Evolutionary conservation across 129 eudicot species (phyloP).

Genomic region (Arctium minus): DNA sequence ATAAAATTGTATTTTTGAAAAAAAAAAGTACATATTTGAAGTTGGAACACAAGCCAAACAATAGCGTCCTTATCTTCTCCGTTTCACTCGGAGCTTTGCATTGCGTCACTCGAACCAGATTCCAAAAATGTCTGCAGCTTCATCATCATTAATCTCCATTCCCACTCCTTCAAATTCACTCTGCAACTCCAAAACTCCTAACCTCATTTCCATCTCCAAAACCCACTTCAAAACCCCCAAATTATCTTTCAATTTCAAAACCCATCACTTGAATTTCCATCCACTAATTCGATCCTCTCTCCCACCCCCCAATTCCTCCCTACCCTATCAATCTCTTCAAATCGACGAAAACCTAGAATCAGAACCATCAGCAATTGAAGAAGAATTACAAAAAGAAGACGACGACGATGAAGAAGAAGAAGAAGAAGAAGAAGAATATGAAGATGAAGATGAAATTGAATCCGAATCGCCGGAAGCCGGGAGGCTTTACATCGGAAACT

Average conservation of each 20-base stretch:
- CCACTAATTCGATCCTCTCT: slow-evolving; percentile 18
- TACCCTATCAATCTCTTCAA: slow-evolving; percentile 26
- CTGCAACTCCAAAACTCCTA: slow-evolving; percentile 12
- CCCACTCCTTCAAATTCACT: slow-evolving; percentile 27
- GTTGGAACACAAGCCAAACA: not conserved
- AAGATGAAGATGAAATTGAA: slow-evolving; percentile 18
- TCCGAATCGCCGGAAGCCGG: slow-evolving; percentile 51
- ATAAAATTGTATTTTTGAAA: not conserved
- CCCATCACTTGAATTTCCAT: slow-evolving; percentile 15
- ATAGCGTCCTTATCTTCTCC: not conserved
- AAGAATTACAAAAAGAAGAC: slow-evolving; percentile 15
- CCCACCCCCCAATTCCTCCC: slow-evolving; percentile 7
- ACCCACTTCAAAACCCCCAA: slow-evolving; percentile 36
- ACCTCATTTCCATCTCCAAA: slow-evolving; percentile 21
- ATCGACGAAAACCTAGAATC: slow-evolving; percentile 21
- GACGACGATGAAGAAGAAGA: slow-evolving; percentile 21
- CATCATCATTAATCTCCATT: slow-evolving; percentile 30
- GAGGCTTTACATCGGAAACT: slow-evolving; percentile 78
- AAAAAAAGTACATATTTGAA: not conserved
- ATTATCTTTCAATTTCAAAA: slow-evolving; percentile 29
- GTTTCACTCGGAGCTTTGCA: not conserved
- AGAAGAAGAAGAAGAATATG: slow-evolving; percentile 23
- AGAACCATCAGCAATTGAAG: slow-evolving; percentile 23
- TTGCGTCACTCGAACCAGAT: not conserved
- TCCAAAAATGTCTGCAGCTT: slow-evolving; percentile 35